Evolutionary conservation across 106 monocot genomes (phyloP).

Genomic region (Ottelia alismoides): DNA sequence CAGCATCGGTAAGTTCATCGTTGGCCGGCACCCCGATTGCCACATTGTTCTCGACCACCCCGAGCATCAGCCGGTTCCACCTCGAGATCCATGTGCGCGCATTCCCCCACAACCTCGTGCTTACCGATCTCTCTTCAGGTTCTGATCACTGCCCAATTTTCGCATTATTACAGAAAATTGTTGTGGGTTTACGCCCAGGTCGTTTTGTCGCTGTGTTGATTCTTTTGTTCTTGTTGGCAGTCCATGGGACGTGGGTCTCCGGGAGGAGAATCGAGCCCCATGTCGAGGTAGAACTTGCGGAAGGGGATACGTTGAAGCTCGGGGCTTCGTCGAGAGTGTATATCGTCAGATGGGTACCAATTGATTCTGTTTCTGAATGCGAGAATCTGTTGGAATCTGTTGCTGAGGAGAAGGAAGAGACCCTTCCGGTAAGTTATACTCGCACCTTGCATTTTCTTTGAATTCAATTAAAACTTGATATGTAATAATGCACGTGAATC

Average conservation of each 20-base stretch:
- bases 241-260: conserved; percentile 62
- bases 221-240: conserved; percentile 7
- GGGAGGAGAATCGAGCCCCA: conserved; percentile 35
- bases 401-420: conserved; percentile 37
- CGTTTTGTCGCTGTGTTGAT: neutral
- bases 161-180: neutral
- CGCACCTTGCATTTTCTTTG: no score
- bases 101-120: conserved; percentile 21
- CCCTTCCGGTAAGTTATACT: no score
- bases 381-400: conserved; percentile 19
- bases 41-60: conserved; percentile 85
- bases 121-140: conserved; percentile 73
- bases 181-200: neutral
- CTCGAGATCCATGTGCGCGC: conserved; percentile 38
- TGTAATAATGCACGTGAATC: no score
- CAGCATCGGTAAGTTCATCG: conserved; percentile 17
- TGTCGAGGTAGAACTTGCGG: conserved; percentile 25
- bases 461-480: no score
- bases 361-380: conserved; percentile 21
- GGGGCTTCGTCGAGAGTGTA: conserved; percentile 55
- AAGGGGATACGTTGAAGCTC: conserved; percentile 37
- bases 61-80: conserved; percentile 91
- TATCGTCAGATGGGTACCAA: conserved; percentile 33
- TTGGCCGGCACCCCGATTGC: conserved; percentile 94
- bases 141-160: neutral